Evolutionary conservation across 202 grass and related monocot genomes (phyloP).

Genomic region (Carex arenaria): DNA sequence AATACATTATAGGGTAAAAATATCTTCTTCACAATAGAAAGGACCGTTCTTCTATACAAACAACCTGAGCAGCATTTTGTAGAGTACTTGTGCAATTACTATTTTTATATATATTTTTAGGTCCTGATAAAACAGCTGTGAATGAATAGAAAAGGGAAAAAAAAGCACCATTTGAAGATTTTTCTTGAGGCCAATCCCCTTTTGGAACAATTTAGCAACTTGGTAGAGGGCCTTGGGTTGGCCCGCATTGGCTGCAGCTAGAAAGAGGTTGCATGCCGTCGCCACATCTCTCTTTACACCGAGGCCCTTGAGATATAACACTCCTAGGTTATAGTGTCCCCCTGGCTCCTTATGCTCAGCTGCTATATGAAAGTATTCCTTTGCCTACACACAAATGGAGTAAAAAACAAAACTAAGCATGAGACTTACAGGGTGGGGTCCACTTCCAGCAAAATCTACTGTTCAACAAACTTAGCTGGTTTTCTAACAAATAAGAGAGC

Average conservation of each 20-base stretch:
- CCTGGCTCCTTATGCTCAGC: constrained; percentile 72
- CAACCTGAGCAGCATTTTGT: background rate
- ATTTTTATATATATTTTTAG: background rate
- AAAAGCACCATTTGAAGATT: constrained; percentile 82
- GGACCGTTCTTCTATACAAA: background rate
- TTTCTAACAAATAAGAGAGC: constrained; percentile 6
- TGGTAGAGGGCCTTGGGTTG: constrained; percentile 98
- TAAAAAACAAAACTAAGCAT: constrained; percentile 5
- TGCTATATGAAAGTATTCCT: constrained; percentile 86
- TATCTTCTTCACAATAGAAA: background rate
- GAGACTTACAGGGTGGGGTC: background rate
- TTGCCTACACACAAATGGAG: constrained; percentile 46
- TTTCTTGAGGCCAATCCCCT: constrained; percentile 85
- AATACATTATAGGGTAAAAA: background rate
- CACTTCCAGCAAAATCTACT: background rate
- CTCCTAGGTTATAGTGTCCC: constrained; percentile 96
- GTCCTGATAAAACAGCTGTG: background rate
- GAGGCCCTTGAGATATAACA: constrained; percentile 89
- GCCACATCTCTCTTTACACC: constrained; percentile 86
- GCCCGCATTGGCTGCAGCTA: constrained; percentile 77
- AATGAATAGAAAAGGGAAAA: background rate
- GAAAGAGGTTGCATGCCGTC: constrained; percentile 55
- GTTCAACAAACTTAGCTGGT: background rate
- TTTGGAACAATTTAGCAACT: constrained; percentile 94
- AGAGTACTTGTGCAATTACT: background rate